Percentiles rank a stretch among this genome's conserved stretches.
Conservation (phyloP, 2,329 filamentous ascomycete genomes). For the Talaromyces funiculosus region DNA sequence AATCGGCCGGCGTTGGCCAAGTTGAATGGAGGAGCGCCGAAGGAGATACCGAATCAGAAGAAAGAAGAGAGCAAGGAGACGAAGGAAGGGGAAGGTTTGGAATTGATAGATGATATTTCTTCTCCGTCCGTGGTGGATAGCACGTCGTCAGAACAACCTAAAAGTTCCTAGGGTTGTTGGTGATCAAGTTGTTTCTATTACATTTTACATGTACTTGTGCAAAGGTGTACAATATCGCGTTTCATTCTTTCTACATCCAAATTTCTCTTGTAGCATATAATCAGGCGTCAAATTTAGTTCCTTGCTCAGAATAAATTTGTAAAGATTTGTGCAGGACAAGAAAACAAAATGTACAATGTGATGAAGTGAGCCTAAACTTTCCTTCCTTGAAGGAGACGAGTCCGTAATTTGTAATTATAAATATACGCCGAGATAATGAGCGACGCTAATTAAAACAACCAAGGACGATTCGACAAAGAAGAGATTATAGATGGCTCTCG, state of each 20-base stretch:
- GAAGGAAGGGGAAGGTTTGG: neutral
- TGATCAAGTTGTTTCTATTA: slow-evolving; percentile 12
- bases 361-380: neutral
- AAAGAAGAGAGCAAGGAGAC: slow-evolving; percentile 14
- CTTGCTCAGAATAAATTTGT: neutral
- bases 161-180: neutral
- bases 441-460: slow-evolving; percentile 3
- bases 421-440: slow-evolving; percentile 3
- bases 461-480: neutral
- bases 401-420: neutral
- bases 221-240: slow-evolving; percentile 3
- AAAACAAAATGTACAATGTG: neutral
- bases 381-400: neutral
- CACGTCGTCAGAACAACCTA: neutral
- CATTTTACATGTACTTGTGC: neutral
- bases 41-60: neutral
- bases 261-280: neutral
- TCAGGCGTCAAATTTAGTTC: neutral
- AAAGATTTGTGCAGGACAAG: neutral
- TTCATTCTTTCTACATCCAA: neutral
- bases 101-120: neutral
- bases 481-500: slow-evolving; percentile 67
- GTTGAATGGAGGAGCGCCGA: neutral
- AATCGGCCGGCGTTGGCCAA: slow-evolving; percentile 21
- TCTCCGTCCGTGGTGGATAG: neutral